A percentile compares a stretch with the other conserved stretches of the same genome.
Conservation (phyloP, 1,284 basidiomycete species). For the Inonotus hispidus region DNA sequence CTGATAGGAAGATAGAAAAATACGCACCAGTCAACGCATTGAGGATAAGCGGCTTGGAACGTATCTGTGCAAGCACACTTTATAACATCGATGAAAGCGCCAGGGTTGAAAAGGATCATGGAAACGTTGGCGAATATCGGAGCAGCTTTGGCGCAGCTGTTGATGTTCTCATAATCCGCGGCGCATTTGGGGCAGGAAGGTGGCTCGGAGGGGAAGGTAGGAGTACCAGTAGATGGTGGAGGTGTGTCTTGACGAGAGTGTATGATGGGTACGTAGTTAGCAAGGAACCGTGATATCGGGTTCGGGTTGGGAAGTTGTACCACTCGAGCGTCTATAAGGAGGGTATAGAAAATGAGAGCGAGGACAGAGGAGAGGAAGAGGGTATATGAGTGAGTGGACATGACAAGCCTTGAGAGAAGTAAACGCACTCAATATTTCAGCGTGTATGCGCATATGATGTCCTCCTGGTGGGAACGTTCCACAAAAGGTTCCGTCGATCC, state of each 20-base stretch:
- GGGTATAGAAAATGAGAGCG: conserved; percentile 22
- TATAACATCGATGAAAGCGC: conserved; percentile 56
- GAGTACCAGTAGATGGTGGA: conserved; percentile 26
- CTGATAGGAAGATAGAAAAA: background rate
- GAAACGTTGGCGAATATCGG: conserved; percentile 55
- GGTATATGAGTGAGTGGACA: background rate
- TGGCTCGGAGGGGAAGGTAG: conserved; percentile 45
- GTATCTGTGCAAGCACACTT: conserved; percentile 65
- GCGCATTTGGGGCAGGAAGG: conserved; percentile 51
- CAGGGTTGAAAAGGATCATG: conserved; percentile 57
- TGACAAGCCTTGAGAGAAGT: background rate
- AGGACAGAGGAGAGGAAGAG: conserved; percentile 15
- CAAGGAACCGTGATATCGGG: background rate
- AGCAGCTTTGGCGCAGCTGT: conserved; percentile 50
- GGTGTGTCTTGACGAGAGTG: conserved; percentile 18
- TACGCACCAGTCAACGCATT: conserved; percentile 64
- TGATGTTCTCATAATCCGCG: conserved; percentile 45
- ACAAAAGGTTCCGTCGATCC: background rate
- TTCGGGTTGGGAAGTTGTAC: background rate
- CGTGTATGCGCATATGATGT: background rate
- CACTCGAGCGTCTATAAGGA: background rate
- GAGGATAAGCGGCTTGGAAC: conserved; percentile 58
- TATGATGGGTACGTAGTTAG: background rate
- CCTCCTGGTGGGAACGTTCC: conserved; percentile 7
- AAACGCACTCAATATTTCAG: background rate